These are phyloP conservation scores for Desmodesmus armatus DNA, from an alignment of 139 green algal genomes.

Conservation along the genomic window DNA sequence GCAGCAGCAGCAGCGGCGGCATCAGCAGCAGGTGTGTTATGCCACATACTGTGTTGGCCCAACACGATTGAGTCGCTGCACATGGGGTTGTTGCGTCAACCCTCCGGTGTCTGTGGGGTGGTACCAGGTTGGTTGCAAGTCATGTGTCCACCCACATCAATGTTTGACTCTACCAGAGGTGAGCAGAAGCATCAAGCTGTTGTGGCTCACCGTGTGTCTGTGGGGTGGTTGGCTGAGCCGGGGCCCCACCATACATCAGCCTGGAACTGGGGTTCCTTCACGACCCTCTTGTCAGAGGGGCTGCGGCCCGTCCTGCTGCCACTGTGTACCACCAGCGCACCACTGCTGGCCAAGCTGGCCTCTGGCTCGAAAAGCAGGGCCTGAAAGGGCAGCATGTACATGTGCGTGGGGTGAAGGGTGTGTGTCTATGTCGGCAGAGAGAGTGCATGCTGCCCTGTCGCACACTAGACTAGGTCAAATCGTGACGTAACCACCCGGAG, in stretches of 20 bases:
- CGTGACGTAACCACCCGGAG: no score
- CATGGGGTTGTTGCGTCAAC: slow-evolving; percentile 36
- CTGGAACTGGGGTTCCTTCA: slow-evolving; percentile 78
- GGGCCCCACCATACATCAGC: slow-evolving; percentile 77
- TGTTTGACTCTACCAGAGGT: background rate
- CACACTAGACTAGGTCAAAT: no score
- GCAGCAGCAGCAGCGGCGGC: background rate
- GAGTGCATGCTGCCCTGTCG: no score
- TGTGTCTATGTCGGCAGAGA: no score
- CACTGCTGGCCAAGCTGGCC: slow-evolving; percentile 17
- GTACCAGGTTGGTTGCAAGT: background rate
- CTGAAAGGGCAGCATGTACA: background rate
- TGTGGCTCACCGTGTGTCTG: slow-evolving; percentile 11
- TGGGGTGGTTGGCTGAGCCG: slow-evolving; percentile 19
- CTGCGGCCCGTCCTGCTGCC: slow-evolving; percentile 91
- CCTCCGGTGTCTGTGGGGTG: background rate
- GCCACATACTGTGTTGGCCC: background rate
- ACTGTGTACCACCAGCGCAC: background rate
- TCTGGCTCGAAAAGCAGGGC: slow-evolving; percentile 8
- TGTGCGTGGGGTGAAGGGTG: no score
- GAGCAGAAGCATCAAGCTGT: background rate
- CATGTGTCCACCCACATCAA: background rate
- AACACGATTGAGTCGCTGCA: slow-evolving; percentile 83
- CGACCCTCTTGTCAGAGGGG: slow-evolving; percentile 93
- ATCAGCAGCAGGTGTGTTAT: background rate